Base-by-base conservation (phyloP, 2,329 filamentous ascomycete species). In the Arthrobotrys musiformis region DNA sequence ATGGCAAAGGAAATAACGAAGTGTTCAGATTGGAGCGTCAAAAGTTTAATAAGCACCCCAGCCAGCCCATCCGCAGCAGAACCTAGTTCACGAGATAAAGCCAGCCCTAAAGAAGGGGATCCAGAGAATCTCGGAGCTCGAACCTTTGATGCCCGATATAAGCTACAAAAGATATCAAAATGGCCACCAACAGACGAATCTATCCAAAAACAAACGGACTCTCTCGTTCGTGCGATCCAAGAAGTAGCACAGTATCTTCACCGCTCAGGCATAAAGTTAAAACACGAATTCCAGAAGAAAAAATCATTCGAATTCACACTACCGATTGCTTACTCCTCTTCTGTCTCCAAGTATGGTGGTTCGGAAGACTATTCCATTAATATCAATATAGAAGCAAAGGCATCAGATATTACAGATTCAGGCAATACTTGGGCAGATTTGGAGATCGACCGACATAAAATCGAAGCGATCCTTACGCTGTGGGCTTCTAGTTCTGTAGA, bases 391-490 rank as follows among this genome's bases (percentile, higher is more conserved):
- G 9, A 7, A 22, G 24, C 11, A 42, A 17, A 42, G 42, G 8
- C 22, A 67, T 6, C 52, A n/a, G n/a, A n/a, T n/a, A n/a, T n/a
- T n/a, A n/a, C n/a, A 52, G 19, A 24, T 24, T 7, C 15, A 30
- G 52, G 50, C 50, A 63, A 63, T 28, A 28, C 13, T 7, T n/a
- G 37, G 6, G 13, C 7, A 8, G 44, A 62, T 15, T 75, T 62
- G 70, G 56, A 63, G 46, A 30, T 67, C 15, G 56, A 75, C 15
- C 37, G 19, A 15, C 2, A 33, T 8, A 40, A 22, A 2, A 26
- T 75, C 7, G 62, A 75, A 42, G 42, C 70, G 8, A 40, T 61
- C 26, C 70, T 75, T 22, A 48, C 54, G n/a, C 22, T 75, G 28
- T 75, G 70, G 70, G 26, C 30, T n/a, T 42, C 40, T n/a, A 63